These are phyloP conservation scores for Ganoderma sp. DNA, from an alignment of 1,284 basidiomycete species.

Conservation along the genomic window DNA sequence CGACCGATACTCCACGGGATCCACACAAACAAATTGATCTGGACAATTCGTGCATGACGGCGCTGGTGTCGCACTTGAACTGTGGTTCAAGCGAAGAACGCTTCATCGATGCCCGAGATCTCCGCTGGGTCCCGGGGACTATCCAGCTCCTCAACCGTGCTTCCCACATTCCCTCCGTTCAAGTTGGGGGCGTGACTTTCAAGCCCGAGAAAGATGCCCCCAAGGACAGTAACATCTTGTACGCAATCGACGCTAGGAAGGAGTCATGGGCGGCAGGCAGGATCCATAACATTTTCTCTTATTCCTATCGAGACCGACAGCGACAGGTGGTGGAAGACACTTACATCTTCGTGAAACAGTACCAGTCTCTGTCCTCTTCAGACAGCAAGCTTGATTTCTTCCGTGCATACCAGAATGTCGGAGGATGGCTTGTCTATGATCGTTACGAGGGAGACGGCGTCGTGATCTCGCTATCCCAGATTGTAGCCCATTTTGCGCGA, in stretches of 20 bases:
- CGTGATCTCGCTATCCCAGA: neutral
- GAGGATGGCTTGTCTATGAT: constrained; percentile 12
- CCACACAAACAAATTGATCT: neutral
- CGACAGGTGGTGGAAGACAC: neutral
- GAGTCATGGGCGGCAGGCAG: neutral
- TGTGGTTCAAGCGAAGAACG: no score
- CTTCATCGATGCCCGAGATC: no score
- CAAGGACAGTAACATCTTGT: neutral
- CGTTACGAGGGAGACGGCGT: neutral
- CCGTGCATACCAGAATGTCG: constrained; percentile 6
- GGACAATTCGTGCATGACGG: no score
- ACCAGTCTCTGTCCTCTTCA: neutral
- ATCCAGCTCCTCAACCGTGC: no score
- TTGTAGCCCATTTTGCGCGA: constrained; percentile 15
- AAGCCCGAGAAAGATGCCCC: neutral
- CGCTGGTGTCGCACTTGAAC: no score
- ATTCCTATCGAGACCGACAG: neutral
- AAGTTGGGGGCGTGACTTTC: neutral
- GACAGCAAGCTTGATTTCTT: constrained; percentile 3
- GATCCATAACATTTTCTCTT: neutral
- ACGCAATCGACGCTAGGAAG: neutral
- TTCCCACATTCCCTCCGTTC: no score
- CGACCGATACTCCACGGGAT: neutral
- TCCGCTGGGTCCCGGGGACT: no score
- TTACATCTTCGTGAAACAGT: constrained; percentile 1